Conservation (phyloP, 352 stramenopile species). For the Phytophthora kernoviae region DNA sequence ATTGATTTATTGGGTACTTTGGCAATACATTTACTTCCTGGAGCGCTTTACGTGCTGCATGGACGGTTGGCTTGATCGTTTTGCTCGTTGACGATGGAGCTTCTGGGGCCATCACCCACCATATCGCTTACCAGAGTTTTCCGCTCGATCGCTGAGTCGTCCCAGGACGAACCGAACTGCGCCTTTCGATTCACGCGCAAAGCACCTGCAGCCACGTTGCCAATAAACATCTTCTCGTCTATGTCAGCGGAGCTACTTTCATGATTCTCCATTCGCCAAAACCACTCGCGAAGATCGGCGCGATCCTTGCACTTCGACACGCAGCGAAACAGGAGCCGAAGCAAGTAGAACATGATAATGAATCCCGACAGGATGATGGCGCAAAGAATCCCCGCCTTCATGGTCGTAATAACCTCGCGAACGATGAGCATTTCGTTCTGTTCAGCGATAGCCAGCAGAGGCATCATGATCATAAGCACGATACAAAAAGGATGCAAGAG, state of each 20-base stretch:
- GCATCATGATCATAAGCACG: not conserved
- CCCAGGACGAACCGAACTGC: constrained; percentile 79
- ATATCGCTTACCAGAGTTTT: constrained; percentile 79
- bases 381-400: constrained; percentile 84
- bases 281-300: constrained; percentile 77
- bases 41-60: constrained; percentile 19
- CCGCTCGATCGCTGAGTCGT: constrained; percentile 79
- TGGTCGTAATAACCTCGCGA: constrained; percentile 84
- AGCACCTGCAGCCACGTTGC: constrained; percentile 26
- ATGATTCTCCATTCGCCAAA: constrained; percentile 65
- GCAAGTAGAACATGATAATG: constrained; percentile 78
- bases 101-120: constrained; percentile 48
- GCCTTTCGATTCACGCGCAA: constrained; percentile 72
- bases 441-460: not conserved
- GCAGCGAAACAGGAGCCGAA: constrained; percentile 72
- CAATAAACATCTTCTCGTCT: constrained; percentile 3
- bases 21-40: constrained; percentile 24
- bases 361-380: constrained; percentile 69
- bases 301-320: constrained; percentile 73
- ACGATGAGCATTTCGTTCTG: constrained; percentile 83
- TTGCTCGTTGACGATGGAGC: constrained; percentile 39
- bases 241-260: constrained; percentile 10
- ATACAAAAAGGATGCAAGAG: no score
- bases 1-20: not conserved
- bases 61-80: constrained; percentile 28